Evolutionary conservation across 805 yeast genomes (phyloP).

Genomic region (Yarrowia sp.): DNA sequence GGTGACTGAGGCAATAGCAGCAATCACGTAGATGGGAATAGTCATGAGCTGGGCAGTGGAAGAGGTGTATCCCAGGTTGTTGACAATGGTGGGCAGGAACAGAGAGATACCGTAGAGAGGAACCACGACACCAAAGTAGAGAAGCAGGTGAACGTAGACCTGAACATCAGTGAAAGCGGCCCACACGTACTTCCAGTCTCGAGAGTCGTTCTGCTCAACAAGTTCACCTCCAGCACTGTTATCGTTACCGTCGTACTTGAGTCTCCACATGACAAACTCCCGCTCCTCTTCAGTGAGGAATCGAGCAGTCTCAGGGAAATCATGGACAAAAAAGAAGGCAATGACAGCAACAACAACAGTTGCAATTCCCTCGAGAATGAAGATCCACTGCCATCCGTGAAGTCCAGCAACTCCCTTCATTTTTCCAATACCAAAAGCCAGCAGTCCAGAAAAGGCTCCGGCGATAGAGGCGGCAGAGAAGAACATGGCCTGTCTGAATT

Average conservation of each 20-base stretch:
- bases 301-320: constrained; percentile 42
- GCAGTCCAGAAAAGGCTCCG: constrained; percentile 8
- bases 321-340: constrained; percentile 40
- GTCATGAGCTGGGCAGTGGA: constrained; percentile 60
- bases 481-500: constrained; percentile 44
- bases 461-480: constrained; percentile 15
- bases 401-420: constrained; percentile 29
- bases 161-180: constrained; percentile 59
- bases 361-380: constrained; percentile 39
- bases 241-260: constrained; percentile 29
- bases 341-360: constrained; percentile 36
- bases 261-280: constrained; percentile 43
- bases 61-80: constrained; percentile 64
- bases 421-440: constrained; percentile 22
- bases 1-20: constrained; percentile 48
- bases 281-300: constrained; percentile 44
- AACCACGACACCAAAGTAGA: constrained; percentile 61
- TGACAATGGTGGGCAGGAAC: constrained; percentile 64
- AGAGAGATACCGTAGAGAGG: constrained; percentile 67
- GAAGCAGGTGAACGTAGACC: constrained; percentile 58
- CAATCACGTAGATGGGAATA: constrained; percentile 55
- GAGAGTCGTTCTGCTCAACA: constrained; percentile 20
- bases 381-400: constrained; percentile 40
- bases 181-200: constrained; percentile 33
- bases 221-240: constrained; percentile 48